Base-by-base conservation (phyloP, 2,329 filamentous ascomycete genomes). In the Sporothrix globosa region DNA sequence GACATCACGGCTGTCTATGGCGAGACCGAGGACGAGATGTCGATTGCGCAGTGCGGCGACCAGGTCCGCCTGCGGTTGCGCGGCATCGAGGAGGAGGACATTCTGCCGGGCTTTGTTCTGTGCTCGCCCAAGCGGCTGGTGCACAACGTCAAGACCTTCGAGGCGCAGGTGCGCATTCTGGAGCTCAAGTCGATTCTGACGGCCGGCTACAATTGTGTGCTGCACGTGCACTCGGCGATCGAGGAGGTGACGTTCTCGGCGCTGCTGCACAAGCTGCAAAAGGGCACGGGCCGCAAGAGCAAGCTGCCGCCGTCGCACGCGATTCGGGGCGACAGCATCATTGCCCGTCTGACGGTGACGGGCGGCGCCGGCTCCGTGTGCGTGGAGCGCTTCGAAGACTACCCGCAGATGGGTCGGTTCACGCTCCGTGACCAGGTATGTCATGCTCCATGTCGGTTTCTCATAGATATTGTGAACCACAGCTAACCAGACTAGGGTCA, bases 41-140 rank as follows among this genome's bases (percentile, higher is more conserved):
- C 83, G 9, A 86, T 89, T 71, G 93, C 91, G 24, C 92, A 93
- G 75, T 97, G 93, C 76, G 96, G 96, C 83, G 96, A 99, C 79
- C 96, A 99, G 82, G 90, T 98, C 68, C 92, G 96, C 71, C 83
- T 98, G 76, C 92, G 96, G 74, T 87, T 99, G 75, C 92, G 96
- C 77, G 96, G 96, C 76, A 91, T 97, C 17, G 96, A 99, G 83
- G 96, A 99, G 82, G 96, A 99, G 82, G 96, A 99, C 75, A 92
- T 99, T 75, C 83, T 95, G 74, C 95, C 95, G 0, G 96, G 96
- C 10, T 99, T 97, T 79, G 96, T 99, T 72, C 87, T 99, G 67
- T 98, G 96, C 84, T 97, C 93, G 44, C 92, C 93, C 21, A 97
- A 96, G 85, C 90, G 96, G 75, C 88, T 96, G 44, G 96, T 98